Conservation (phyloP, 129 eudicot species). For the Arctium minus region DNA sequence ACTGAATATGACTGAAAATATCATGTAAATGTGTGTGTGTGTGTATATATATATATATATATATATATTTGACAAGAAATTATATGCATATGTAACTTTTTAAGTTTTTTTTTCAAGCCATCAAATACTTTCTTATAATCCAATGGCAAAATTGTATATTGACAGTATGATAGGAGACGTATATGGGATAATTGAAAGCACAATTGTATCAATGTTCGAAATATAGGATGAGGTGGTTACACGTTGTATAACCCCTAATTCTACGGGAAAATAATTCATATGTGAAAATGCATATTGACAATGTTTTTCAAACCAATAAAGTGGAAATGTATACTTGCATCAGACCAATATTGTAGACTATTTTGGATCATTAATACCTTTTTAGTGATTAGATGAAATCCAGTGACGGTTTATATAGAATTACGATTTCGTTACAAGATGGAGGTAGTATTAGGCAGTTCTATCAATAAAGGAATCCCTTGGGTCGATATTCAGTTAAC, state of each 20-base stretch:
- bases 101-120: background rate
- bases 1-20: background rate
- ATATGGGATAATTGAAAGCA: background rate
- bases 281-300: too few relatives aligned
- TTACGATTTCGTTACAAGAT: background rate
- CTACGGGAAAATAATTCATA: too few relatives aligned
- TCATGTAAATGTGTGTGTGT: background rate
- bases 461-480: background rate
- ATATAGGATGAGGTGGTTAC: too few relatives aligned
- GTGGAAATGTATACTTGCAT: too few relatives aligned
- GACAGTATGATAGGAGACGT: background rate
- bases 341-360: background rate
- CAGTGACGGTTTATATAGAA: background rate
- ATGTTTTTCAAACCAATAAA: too few relatives aligned
- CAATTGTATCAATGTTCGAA: too few relatives aligned
- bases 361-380: background rate
- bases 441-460: background rate
- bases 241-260: too few relatives aligned
- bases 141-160: background rate
- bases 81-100: too few relatives aligned
- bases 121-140: background rate
- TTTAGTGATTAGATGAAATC: background rate
- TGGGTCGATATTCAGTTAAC: background rate
- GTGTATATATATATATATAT: too few relatives aligned
- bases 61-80: too few relatives aligned